A percentile compares a stretch with the other conserved stretches of the same genome.
phyloP scores from a whole-genome alignment of 768 basidiomycete genomes.

The Mrakia blollopis region DNA sequence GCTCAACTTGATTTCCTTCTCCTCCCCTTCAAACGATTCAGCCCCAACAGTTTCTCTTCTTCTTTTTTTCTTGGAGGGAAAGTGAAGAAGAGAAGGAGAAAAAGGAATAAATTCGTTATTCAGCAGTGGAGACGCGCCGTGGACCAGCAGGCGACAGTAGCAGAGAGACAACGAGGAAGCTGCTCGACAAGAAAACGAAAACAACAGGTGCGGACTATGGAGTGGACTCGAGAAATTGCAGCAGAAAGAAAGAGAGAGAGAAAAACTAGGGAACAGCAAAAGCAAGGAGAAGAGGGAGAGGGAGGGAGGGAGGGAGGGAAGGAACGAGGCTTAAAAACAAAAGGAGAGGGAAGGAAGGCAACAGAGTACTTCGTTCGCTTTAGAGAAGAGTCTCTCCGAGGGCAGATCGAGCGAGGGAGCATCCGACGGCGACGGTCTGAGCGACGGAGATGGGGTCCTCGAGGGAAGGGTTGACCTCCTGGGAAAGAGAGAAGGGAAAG shows the following conservation, averaged over 20 bases:
- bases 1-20: not conserved
- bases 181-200: not conserved
- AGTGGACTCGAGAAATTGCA: not conserved
- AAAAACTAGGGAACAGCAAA: conserved; percentile 11
- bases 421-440: conserved; percentile 68
- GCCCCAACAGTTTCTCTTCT: not conserved
- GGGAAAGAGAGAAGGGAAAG: conserved; percentile 19
- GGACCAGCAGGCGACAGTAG: conserved; percentile 1
- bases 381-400: conserved; percentile 35
- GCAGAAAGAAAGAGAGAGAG: not conserved
- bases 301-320: not conserved
- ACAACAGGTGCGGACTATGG: not conserved
- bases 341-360: not conserved
- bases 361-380: conserved; percentile 4
- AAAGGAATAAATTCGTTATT: not conserved
- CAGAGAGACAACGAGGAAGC: not conserved
- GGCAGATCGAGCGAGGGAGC: conserved; percentile 44
- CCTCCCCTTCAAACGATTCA: not conserved
- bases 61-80: too few species aligned
- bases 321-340: not conserved
- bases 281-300: not conserved
- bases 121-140: conserved; percentile 7
- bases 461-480: conserved; percentile 97
- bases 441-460: conserved; percentile 66
- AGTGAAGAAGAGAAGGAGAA: not conserved